Evolutionary conservation across 257 asterid species (phyloP).

Genomic region (Jasminum sambac): DNA sequence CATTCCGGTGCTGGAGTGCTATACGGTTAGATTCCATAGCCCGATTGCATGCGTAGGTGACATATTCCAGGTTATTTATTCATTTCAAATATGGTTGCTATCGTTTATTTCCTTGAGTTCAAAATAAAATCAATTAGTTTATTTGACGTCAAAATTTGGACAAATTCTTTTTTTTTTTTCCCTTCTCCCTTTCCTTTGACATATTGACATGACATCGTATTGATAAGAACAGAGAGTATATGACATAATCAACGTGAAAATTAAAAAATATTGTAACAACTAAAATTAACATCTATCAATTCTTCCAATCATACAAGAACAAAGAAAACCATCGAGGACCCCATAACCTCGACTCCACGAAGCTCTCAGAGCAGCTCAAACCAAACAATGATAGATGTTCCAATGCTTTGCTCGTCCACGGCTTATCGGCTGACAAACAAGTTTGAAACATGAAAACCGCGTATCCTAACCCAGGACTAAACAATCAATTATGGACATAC

Average conservation of each 20-base stretch:
- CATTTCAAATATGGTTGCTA: too few relatives aligned
- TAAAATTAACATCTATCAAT: constrained; percentile 40
- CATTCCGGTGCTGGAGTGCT: too few relatives aligned
- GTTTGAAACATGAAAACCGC: constrained; percentile 82
- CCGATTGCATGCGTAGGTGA: too few relatives aligned
- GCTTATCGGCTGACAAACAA: constrained; percentile 62
- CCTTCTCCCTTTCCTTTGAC: too few relatives aligned
- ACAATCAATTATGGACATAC: constrained; percentile 92
- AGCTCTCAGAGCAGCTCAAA: constrained; percentile 54
- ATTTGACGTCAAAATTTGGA: too few relatives aligned
- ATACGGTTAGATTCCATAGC: too few relatives aligned
- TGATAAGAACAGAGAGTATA: constrained; percentile 8
- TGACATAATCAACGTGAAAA: constrained; percentile 22
- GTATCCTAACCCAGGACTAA: constrained; percentile 57
- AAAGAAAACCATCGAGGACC: constrained; percentile 76
- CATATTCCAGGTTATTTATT: too few relatives aligned
- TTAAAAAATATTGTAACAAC: constrained; percentile 24
- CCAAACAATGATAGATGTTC: constrained; percentile 33
- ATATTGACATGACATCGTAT: constrained; percentile 15
- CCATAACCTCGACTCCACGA: constrained; percentile 44
- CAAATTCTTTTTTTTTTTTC: too few relatives aligned
- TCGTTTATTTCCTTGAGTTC: too few relatives aligned
- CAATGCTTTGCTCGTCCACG: constrained; percentile 39
- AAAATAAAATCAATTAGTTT: too few relatives aligned
- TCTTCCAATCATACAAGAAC: constrained; percentile 84